Conservation (phyloP, 768 basidiomycete species). For the Russula sp. region DNA sequence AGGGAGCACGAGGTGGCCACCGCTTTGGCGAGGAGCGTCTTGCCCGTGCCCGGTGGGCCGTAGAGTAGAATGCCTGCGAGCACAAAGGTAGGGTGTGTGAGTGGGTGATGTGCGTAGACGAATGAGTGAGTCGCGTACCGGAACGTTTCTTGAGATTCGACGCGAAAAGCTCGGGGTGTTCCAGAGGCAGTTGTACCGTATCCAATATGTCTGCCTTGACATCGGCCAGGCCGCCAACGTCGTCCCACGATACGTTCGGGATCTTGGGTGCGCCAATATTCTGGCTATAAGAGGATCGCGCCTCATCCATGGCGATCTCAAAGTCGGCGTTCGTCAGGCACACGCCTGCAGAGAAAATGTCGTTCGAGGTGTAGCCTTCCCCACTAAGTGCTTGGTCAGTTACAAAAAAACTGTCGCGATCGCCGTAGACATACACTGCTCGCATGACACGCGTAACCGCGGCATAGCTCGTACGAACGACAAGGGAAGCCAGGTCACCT, state of each 20-base stretch:
- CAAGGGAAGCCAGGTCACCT: constrained; percentile 68
- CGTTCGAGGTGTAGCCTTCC: constrained; percentile 27
- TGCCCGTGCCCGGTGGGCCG: constrained; percentile 94
- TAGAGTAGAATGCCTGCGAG: constrained; percentile 77
- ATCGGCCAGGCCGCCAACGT: constrained; percentile 83
- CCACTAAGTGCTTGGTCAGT: background rate
- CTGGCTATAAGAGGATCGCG: constrained; percentile 76
- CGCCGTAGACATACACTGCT: background rate
- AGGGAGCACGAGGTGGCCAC: constrained; percentile 93
- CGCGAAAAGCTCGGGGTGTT: constrained; percentile 84
- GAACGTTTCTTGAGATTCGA: constrained; percentile 94
- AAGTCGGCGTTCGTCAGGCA: constrained; percentile 59
- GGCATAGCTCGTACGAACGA: constrained; percentile 49
- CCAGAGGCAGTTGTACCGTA: constrained; percentile 88
- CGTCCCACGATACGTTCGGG: constrained; percentile 93
- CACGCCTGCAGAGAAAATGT: constrained; percentile 37
- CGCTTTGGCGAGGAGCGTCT: constrained; percentile 92
- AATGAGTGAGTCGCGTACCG: constrained; percentile 42
- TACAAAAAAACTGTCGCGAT: background rate
- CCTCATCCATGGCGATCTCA: constrained; percentile 60
- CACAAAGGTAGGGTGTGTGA: too few relatives aligned
- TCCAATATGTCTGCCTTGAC: constrained; percentile 94
- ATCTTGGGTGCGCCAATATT: constrained; percentile 97
- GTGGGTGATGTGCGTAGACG: too few relatives aligned
- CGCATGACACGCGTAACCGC: constrained; percentile 45